Conservation (phyloP, 805 yeast species). For the Starmerella bombicola region DNA sequence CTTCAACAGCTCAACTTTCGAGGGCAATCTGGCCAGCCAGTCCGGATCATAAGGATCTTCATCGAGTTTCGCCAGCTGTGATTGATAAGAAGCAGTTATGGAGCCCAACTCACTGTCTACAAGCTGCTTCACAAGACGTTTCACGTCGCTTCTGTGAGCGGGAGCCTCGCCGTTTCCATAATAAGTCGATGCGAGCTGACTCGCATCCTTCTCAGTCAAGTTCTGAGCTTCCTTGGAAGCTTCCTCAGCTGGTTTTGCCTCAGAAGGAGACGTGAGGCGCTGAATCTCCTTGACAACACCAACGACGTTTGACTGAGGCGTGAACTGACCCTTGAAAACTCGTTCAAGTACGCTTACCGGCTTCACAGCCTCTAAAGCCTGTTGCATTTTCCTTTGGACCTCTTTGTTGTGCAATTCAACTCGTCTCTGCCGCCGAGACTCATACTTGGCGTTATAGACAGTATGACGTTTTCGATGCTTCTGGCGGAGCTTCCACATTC, state of each 20-base stretch:
- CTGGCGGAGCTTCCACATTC: constrained; percentile 36
- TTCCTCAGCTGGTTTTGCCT: not conserved
- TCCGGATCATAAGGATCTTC: constrained; percentile 36
- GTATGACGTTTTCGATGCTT: constrained; percentile 21
- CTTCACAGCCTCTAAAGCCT: constrained; percentile 26
- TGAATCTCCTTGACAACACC: constrained; percentile 29
- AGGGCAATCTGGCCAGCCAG: constrained; percentile 40
- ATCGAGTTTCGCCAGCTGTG: constrained; percentile 18
- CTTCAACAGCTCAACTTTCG: constrained; percentile 32
- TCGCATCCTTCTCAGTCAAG: not conserved
- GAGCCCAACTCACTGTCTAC: constrained; percentile 20
- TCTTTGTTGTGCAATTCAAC: constrained; percentile 37
- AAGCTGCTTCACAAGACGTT: constrained; percentile 26
- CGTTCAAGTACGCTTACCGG: constrained; percentile 27
- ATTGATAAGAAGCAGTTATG: constrained; percentile 21
- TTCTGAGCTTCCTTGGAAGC: not conserved
- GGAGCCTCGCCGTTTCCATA: not conserved
- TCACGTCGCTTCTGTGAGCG: constrained; percentile 19
- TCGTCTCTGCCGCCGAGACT: constrained; percentile 9
- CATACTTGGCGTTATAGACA: constrained; percentile 18
- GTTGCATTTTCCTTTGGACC: constrained; percentile 34
- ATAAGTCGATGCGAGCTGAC: not conserved
- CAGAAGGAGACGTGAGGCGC: constrained; percentile 38
- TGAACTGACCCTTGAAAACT: constrained; percentile 24
- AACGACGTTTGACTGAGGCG: constrained; percentile 26